A percentile compares a stretch with the other conserved stretches of the same genome.
These are phyloP conservation scores for Nannizziopsis arthrosporioides DNA, from an alignment of 2,329 filamentous ascomycete genomes.

Conservation along the genomic window DNA sequence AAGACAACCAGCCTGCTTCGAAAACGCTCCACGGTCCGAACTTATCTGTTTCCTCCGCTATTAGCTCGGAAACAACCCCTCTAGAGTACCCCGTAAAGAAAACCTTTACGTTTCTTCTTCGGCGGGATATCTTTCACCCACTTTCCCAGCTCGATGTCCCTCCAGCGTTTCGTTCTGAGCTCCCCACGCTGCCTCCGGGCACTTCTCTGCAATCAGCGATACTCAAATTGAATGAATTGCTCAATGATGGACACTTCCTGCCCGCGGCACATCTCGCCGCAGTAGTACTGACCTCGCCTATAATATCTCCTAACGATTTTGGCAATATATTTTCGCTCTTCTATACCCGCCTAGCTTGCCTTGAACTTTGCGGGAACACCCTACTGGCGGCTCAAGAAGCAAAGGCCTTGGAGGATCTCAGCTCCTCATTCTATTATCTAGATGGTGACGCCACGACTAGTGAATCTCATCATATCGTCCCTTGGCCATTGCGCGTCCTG, in stretches of 20 bases:
- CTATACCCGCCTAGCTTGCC: constrained; percentile 68
- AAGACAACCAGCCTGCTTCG: not conserved
- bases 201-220: constrained; percentile 40
- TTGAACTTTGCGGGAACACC: constrained; percentile 65
- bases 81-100: constrained; percentile 33
- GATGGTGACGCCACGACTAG: constrained; percentile 28
- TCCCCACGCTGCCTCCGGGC: constrained; percentile 50
- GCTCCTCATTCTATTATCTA: constrained; percentile 43
- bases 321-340: constrained; percentile 62
- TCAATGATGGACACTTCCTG: constrained; percentile 66
- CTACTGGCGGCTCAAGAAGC: constrained; percentile 56
- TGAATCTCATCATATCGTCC: constrained; percentile 61
- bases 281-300: constrained; percentile 32
- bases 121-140: constrained; percentile 71
- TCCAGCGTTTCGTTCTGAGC: constrained; percentile 56
- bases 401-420: constrained; percentile 50
- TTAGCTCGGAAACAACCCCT: not conserved
- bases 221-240: constrained; percentile 48
- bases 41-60: not conserved
- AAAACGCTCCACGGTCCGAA: not conserved
- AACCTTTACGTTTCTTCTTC: constrained; percentile 70
- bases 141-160: constrained; percentile 53
- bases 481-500: constrained; percentile 76
- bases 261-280: constrained; percentile 51
- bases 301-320: constrained; percentile 41